Evolutionary conservation across 1,284 basidiomycete species (phyloP).

Genomic region (Puccinia coronata): DNA sequence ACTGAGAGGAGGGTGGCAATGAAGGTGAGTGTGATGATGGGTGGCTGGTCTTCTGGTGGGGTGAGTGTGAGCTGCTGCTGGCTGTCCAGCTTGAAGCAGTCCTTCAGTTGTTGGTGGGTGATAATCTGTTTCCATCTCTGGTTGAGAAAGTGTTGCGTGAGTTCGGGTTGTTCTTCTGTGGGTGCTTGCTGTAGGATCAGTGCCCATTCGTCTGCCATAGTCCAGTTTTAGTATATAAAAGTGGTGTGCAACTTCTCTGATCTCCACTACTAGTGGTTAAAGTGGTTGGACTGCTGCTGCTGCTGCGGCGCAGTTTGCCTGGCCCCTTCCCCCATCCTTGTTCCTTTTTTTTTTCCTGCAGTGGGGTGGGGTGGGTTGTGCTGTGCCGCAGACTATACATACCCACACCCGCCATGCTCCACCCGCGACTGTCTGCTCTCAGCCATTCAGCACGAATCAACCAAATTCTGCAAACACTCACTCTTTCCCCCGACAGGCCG

Average conservation of each 20-base stretch:
- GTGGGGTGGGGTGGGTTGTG: too few relatives aligned
- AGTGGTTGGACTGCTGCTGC: too few relatives aligned
- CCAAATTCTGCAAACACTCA: not conserved
- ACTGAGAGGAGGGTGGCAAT: slow-evolving; percentile 33
- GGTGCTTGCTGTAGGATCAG: not conserved
- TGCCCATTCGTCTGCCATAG: not conserved
- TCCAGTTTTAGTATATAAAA: not conserved
- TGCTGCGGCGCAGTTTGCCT: too few relatives aligned
- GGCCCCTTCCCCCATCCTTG: too few relatives aligned
- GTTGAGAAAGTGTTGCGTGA: not conserved
- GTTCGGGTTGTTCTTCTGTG: not conserved
- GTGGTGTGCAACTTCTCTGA: too few relatives aligned
- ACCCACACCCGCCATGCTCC: too few relatives aligned
- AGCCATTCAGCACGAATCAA: not conserved
- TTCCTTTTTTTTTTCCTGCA: too few relatives aligned
- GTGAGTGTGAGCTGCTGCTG: not conserved
- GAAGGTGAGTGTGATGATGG: not conserved
- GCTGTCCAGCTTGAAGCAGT: not conserved
- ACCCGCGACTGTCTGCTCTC: too few relatives aligned
- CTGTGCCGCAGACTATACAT: too few relatives aligned
- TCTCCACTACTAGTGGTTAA: too few relatives aligned
- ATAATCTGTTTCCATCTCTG: not conserved
- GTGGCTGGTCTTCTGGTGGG: not conserved
- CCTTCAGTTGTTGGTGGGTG: not conserved
- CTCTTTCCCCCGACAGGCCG: not conserved